Base-by-base conservation (phyloP, 495 filamentous ascomycete genomes). In the Hypoxylon rickii region DNA sequence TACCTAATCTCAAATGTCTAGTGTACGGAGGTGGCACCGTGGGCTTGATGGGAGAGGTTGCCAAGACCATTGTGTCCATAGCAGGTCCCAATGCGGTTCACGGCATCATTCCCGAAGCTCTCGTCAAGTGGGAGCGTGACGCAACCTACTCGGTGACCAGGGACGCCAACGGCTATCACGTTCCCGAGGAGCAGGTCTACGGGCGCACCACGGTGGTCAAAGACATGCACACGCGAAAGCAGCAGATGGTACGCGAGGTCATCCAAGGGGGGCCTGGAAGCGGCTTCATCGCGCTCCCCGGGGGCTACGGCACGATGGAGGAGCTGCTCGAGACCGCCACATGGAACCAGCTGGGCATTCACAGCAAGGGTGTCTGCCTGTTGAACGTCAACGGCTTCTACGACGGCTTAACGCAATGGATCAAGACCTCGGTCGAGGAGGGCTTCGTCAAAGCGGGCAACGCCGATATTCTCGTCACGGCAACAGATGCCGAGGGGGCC, bases 331-430 rank as follows among this genome's bases (percentile, higher is more conserved):
- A 98, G 80, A 87, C 96, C 48, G 88, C 86, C 22, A 97, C 94
- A 10, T 98, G 94, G 94, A 97, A 97, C 71, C 94, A 97, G 73
- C 71, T 98, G 50, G 94, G 95, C 0, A 98, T 98, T 55, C 94
- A 98, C 70, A 81, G 79, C 50, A 80, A 83, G 53, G 89, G 88
- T 0, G 82, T 98, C 39, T 84, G 92, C 36, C 72, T 96, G 56
- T 79, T 88, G 34, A 97, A 97, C 72, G 79, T 93, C 21, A 85
- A 90, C 44, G 92, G 92, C 1, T 97, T 93, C 68, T 98, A 92
- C 77, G 85, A 96, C 75, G 91, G 91, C 3, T 69, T 98, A 50
- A 58, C 96, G 53, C 64, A 75, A 10, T 97, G 95, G 94, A 86
- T 96, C 52, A 79, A 79, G 59, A 89, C 83, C 53, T 85, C 90